These are phyloP conservation scores for Diddensiella caesifluorescens DNA, from an alignment of 805 yeast species.

Conservation along the genomic window DNA sequence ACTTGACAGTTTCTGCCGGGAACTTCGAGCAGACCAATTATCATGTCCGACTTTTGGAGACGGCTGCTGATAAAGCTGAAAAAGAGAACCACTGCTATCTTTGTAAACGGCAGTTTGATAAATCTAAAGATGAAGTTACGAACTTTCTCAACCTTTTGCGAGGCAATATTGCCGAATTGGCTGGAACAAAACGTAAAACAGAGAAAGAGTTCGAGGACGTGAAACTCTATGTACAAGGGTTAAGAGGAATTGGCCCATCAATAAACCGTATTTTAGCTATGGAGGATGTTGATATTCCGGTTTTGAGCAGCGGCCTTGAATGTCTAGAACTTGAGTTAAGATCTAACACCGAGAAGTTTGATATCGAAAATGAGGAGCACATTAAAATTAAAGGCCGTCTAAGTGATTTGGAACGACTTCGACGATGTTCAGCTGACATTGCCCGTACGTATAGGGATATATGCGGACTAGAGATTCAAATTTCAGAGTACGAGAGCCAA, in stretches of 20 bases:
- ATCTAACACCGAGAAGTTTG: constrained; percentile 9
- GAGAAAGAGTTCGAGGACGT: constrained; percentile 11
- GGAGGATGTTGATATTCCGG: constrained; percentile 19
- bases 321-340: constrained; percentile 30
- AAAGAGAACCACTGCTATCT: constrained; percentile 55
- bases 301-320: constrained; percentile 13
- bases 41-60: constrained; percentile 60
- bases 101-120: constrained; percentile 63
- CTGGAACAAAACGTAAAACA: neutral
- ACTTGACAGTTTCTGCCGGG: constrained; percentile 52
- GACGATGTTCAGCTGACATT: constrained; percentile 30
- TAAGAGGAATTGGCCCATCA: constrained; percentile 13
- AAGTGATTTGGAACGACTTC: constrained; percentile 25
- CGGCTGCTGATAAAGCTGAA: constrained; percentile 62
- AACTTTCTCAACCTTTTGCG: constrained; percentile 10
- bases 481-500: constrained; percentile 26
- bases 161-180: neutral
- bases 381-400: constrained; percentile 18
- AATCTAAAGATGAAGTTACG: constrained; percentile 25
- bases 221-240: constrained; percentile 28
- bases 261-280: constrained; percentile 9
- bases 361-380: constrained; percentile 10
- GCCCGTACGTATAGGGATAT: constrained; percentile 27
- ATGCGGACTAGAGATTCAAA: constrained; percentile 21
- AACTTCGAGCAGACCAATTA: constrained; percentile 65